Evolutionary conservation across 1,284 basidiomycete species (phyloP), one percentile per base, ranked within the genome.

Genomic region (Abortiporus biennis): DNA sequence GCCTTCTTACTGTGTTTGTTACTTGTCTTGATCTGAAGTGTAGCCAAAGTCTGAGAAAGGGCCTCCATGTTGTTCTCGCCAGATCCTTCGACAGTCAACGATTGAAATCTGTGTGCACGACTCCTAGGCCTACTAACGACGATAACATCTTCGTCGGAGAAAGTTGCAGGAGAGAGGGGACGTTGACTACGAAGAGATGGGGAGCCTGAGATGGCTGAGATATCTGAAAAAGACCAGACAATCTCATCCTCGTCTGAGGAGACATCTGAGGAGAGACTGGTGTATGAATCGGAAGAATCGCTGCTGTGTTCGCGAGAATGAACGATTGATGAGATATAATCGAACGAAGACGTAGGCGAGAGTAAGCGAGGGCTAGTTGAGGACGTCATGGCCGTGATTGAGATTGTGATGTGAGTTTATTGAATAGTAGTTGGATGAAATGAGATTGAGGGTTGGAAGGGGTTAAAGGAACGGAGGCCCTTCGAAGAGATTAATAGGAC

Each of bases 191-290:
- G 48, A 49, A 39, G 49, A 42, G 36, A 47, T 49, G 36, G 47
- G 42, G 32, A 47, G 36, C 29, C 50, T 44, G 36, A 50, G 51
- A 55, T 31, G 53, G n/a, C 47, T 8, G 53, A 53, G 12, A 52
- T 43, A 41, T 54, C 59, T 5, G 70, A 66, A 34, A 70, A 55
- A 33, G 57, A 62, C 65, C 72, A 79, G 19, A 80, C 71, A 41
- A 81, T 74, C 53, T 80, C 75, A 46, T 80, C 76, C 47, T 75
- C 77, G 13, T 68, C 71, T 17, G 53, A 55, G 44, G 51, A 52
- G 21, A 52, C 54, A 43, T 54, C 43, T 15, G 15, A 29, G 13
- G 36, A n/a, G 21, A 24, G n/a, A 40, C 49, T 48, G 37, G 43
- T 47, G 42, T 53, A 56, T 2, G 57, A 55, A 36, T 57, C 56